Percentiles rank a stretch among this genome's conserved stretches.
These are phyloP conservation scores for Calcarisporium arbuscula DNA, from an alignment of 2,329 filamentous ascomycete species.

Conservation along the genomic window DNA sequence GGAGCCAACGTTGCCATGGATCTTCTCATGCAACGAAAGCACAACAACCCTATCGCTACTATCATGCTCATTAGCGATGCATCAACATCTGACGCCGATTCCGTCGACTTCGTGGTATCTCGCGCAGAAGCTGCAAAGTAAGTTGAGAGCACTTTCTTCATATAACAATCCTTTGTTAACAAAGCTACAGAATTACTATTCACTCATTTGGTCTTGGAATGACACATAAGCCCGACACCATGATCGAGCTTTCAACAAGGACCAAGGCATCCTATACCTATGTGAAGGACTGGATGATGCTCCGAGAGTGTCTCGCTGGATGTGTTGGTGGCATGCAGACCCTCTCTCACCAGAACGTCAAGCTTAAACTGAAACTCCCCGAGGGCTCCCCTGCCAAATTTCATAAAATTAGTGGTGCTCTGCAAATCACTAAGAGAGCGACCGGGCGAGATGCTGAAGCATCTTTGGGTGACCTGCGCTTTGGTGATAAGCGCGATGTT, in stretches of 20 bases:
- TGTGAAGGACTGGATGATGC: constrained; percentile 99
- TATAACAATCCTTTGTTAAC: constrained; percentile 12
- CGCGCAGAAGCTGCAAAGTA: constrained; percentile 94
- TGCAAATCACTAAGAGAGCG: constrained; percentile 94
- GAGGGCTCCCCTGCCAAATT: constrained; percentile 98
- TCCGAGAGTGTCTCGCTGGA: constrained; percentile 89
- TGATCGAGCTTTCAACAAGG: constrained; percentile 92
- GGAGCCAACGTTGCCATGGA: constrained; percentile 99
- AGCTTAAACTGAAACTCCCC: constrained; percentile 85
- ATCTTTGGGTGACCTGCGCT: constrained; percentile 82
- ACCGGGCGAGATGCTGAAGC: constrained; percentile 93
- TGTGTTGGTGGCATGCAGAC: constrained; percentile 89
- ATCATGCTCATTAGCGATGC: constrained; percentile 98
- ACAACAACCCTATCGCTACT: constrained; percentile 88
- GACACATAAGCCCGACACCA: constrained; percentile 96
- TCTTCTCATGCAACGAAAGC: constrained; percentile 93
- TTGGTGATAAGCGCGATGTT: constrained; percentile 91
- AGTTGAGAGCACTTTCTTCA: constrained; percentile 26
- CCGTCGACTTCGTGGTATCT: constrained; percentile 95
- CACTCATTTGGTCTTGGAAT: constrained; percentile 94
- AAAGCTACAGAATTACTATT: constrained; percentile 71
- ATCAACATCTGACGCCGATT: constrained; percentile 87
- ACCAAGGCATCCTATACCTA: constrained; percentile 98
- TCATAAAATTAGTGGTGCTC: constrained; percentile 92
- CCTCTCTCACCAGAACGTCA: constrained; percentile 96